A percentile compares a stretch with the other conserved stretches of the same genome.
Conservation (phyloP, 148 eudicot genomes). For the Camellia lanceoleosa region DNA sequence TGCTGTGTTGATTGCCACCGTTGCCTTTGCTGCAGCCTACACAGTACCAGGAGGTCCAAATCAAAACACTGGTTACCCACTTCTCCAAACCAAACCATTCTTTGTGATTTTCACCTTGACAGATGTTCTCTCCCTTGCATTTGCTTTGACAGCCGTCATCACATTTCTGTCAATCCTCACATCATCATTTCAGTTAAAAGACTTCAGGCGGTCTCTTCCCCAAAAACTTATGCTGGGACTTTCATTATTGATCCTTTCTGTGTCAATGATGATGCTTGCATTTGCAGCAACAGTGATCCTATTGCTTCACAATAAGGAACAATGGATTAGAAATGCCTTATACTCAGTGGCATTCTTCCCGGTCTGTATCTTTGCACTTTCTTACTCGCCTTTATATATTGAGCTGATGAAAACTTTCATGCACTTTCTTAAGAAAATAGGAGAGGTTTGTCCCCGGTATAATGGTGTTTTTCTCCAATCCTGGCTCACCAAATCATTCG, state of each 20-base stretch:
- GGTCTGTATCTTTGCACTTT: background rate
- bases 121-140: conserved; percentile 3
- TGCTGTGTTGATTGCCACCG: background rate
- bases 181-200: background rate
- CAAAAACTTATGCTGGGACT: background rate
- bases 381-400: background rate
- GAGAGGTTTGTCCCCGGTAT: background rate
- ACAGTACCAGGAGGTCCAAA: conserved; percentile 8
- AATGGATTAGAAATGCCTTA: conserved; percentile 2
- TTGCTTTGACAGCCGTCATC: conserved; percentile 8
- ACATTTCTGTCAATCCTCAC: conserved; percentile 11
- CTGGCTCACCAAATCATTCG: background rate
- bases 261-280: conserved; percentile 12
- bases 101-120: conserved; percentile 11
- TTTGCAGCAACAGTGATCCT: conserved; percentile 11
- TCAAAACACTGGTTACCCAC: background rate
- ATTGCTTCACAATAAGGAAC: background rate
- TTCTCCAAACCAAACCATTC: background rate
- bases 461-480: background rate
- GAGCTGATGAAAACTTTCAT: background rate
- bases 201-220: conserved; percentile 10
- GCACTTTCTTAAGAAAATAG: background rate
- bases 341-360: background rate
- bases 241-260: background rate
- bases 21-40: conserved; percentile 15